A percentile compares a stretch with the other conserved stretches of the same genome.
phyloP scores from a whole-genome alignment of 2,329 filamentous ascomycete genomes.

The Colletotrichum caudatum region DNA sequence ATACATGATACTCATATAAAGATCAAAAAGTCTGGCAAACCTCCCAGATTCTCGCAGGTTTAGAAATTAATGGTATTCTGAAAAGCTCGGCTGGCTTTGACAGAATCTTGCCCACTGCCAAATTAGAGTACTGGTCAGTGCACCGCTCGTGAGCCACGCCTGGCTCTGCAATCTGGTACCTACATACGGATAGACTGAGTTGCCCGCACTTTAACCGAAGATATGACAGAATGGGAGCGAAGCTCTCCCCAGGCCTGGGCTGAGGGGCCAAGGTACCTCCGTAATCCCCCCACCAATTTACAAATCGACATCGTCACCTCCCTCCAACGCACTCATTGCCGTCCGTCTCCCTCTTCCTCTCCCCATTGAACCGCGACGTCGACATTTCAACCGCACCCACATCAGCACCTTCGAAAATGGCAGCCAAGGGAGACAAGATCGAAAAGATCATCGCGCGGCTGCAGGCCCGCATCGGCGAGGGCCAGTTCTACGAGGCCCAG shows the following conservation, averaged over 20 bases:
- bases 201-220: slow-evolving; percentile 20
- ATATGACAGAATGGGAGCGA: slow-evolving; percentile 23
- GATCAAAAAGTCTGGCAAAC: too few relatives aligned
- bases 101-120: neutral
- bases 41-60: too few relatives aligned
- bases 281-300: slow-evolving; percentile 8
- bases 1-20: neutral
- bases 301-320: slow-evolving; percentile 17
- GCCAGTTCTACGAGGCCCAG: slow-evolving; percentile 97
- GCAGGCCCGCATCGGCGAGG: slow-evolving; percentile 88
- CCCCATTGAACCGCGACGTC: neutral
- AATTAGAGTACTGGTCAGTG: slow-evolving; percentile 21
- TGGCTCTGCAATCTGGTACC: neutral
- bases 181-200: neutral
- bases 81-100: neutral
- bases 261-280: slow-evolving; percentile 17
- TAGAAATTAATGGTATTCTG: neutral
- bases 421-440: slow-evolving; percentile 57
- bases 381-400: neutral
- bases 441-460: slow-evolving; percentile 73
- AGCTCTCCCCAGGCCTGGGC: slow-evolving; percentile 7
- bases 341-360: neutral
- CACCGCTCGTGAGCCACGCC: neutral
- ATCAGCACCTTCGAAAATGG: slow-evolving; percentile 19
- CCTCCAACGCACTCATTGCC: neutral